A percentile compares a stretch with the other conserved stretches of the same genome.
Conservation (phyloP, 805 yeast species). For the Candida corydali region DNA sequence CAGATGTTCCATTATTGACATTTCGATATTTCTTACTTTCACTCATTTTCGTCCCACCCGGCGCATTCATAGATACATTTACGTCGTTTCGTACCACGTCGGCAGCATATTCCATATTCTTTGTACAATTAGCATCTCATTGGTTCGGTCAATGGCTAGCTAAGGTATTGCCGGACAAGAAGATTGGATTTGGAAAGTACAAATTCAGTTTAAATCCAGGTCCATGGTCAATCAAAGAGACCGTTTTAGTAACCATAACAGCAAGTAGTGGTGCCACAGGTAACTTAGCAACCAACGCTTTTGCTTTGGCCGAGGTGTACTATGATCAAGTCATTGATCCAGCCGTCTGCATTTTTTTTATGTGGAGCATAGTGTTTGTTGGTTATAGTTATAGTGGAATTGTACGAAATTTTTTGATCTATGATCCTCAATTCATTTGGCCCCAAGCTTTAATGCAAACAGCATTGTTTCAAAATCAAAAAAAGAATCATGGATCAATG, state of each 20-base stretch:
- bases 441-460: constrained; percentile 47
- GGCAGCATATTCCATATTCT: constrained; percentile 45
- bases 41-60: constrained; percentile 28
- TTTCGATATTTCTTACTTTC: constrained; percentile 27
- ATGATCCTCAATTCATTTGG: constrained; percentile 46
- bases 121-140: constrained; percentile 44
- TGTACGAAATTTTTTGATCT: constrained; percentile 39
- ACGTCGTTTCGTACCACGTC: constrained; percentile 35
- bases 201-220: constrained; percentile 43
- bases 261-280: constrained; percentile 49
- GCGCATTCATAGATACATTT: constrained; percentile 34
- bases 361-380: constrained; percentile 45
- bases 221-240: constrained; percentile 49
- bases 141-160: constrained; percentile 44
- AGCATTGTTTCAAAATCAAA: constrained; percentile 30
- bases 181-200: constrained; percentile 13
- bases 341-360: constrained; percentile 33
- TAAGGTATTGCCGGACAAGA: constrained; percentile 29
- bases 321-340: constrained; percentile 32
- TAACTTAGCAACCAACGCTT: constrained; percentile 40
- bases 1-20: constrained; percentile 27
- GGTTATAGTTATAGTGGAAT: constrained; percentile 48
- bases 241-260: constrained; percentile 44
- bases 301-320: constrained; percentile 40
- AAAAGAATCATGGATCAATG: constrained; percentile 23